These are phyloP conservation scores for Camellia japonica DNA, from an alignment of 148 eudicot genomes.

Conservation along the genomic window DNA sequence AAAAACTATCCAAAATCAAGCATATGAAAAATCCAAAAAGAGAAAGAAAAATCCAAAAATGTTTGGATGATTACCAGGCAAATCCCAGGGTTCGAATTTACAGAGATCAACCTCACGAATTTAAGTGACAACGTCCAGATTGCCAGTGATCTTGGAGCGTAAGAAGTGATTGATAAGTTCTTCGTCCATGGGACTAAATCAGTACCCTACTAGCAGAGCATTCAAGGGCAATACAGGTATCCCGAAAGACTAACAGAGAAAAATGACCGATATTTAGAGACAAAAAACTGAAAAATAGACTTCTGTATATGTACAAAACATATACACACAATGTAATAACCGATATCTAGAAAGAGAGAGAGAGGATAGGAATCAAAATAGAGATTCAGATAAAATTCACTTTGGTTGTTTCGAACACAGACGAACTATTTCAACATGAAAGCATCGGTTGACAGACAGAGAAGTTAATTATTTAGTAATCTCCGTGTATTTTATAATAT, in stretches of 20 bases:
- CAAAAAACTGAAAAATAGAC: no score
- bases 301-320: not conserved
- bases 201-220: constrained; percentile 72
- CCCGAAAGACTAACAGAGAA: not conserved
- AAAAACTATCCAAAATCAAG: not conserved
- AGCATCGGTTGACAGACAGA: not conserved
- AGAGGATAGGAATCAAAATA: not conserved
- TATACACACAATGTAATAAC: not conserved
- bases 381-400: constrained; percentile 5
- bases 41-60: not conserved
- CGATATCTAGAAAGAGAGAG: not conserved
- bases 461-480: no score
- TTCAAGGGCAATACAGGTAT: constrained; percentile 39
- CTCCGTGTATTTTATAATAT: no score
- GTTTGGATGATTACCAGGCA: constrained; percentile 53
- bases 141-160: constrained; percentile 67
- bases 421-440: not conserved
- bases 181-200: constrained; percentile 90
- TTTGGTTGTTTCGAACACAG: not conserved
- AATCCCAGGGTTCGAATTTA: constrained; percentile 92
- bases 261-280: no score
- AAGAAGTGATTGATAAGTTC: constrained; percentile 83
- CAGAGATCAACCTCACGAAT: constrained; percentile 89
- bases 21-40: not conserved
- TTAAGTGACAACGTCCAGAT: constrained; percentile 46